A percentile compares a stretch with the other conserved stretches of the same genome.
Conservation (phyloP, 805 yeast species). For the Tetrapisispora nanseiensis region DNA sequence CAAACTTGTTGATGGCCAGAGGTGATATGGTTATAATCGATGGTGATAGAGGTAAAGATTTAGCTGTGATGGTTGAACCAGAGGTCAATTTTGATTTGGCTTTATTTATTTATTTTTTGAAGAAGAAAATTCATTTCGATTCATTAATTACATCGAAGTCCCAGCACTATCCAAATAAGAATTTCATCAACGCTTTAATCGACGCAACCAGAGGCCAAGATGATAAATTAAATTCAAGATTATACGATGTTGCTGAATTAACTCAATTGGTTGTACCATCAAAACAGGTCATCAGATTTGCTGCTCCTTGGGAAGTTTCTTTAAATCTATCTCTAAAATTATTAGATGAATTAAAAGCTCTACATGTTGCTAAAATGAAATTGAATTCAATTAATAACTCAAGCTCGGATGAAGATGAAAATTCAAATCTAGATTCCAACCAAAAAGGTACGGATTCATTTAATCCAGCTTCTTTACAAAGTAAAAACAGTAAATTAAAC, state of each 20-base stretch:
- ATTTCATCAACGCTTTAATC: slow-evolving; percentile 23
- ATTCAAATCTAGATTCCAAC: slow-evolving; percentile 4
- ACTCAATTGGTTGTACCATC: slow-evolving; percentile 58
- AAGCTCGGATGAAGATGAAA: slow-evolving; percentile 5
- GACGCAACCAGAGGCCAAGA: slow-evolving; percentile 17
- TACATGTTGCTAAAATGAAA: slow-evolving; percentile 51
- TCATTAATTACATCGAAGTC: slow-evolving; percentile 26
- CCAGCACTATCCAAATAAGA: slow-evolving; percentile 23
- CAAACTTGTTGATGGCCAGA: slow-evolving; percentile 47
- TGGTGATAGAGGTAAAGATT: slow-evolving; percentile 77
- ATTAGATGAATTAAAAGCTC: slow-evolving; percentile 63
- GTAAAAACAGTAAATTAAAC: slow-evolving; percentile 28
- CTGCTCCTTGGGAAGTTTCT: slow-evolving; percentile 56
- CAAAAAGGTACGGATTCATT: not conserved
- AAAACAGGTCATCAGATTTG: slow-evolving; percentile 67
- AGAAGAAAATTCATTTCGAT: slow-evolving; percentile 54
- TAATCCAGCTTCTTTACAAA: not conserved
- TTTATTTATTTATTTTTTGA: slow-evolving; percentile 59
- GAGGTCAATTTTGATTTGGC: slow-evolving; percentile 54
- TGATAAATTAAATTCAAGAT: slow-evolving; percentile 21
- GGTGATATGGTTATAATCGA: slow-evolving; percentile 68
- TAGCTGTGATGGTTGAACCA: slow-evolving; percentile 65
- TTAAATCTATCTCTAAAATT: slow-evolving; percentile 52
- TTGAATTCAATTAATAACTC: slow-evolving; percentile 30
- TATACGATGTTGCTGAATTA: slow-evolving; percentile 35